These are phyloP conservation scores for Arthrinium phaeospermum DNA, from an alignment of 2,329 filamentous ascomycete genomes.

Conservation along the genomic window DNA sequence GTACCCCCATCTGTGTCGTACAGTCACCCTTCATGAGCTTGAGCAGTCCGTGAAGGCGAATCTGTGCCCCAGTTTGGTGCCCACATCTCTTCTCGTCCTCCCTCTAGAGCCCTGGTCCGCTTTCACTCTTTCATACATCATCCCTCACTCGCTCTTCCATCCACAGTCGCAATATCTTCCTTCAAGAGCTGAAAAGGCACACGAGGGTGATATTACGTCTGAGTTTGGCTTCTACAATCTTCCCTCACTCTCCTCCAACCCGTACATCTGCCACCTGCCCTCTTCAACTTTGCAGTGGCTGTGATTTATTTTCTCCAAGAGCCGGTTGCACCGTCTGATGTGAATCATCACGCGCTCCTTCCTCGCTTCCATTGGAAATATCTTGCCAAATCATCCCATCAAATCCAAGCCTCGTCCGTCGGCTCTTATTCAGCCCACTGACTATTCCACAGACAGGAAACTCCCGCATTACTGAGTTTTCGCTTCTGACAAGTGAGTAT, in stretches of 20 bases:
- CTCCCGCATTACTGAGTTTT: not conserved
- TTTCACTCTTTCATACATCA: not conserved
- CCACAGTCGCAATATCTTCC: not conserved
- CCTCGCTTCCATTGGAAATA: not conserved
- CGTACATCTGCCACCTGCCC: not conserved
- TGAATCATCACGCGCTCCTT: not conserved
- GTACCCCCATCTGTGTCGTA: not conserved
- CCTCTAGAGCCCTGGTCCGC: not conserved
- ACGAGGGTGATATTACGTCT: not conserved
- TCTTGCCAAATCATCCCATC: not conserved
- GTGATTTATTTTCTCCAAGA: not conserved
- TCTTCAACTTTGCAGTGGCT: not conserved
- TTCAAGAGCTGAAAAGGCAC: not conserved
- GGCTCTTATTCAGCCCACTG: slow-evolving; percentile 3
- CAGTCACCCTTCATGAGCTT: not conserved
- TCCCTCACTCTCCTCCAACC: not conserved
- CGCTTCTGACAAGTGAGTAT: not conserved
- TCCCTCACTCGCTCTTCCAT: not conserved
- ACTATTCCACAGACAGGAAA: not conserved
- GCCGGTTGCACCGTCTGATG: not conserved
- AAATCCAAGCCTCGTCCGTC: not conserved
- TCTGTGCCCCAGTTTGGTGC: not conserved
- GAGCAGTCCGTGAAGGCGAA: not conserved
- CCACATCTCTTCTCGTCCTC: not conserved
- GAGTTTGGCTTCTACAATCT: not conserved